Conservation (phyloP, 2,329 filamentous ascomycete genomes). For the Escovopsis sp. region DNA sequence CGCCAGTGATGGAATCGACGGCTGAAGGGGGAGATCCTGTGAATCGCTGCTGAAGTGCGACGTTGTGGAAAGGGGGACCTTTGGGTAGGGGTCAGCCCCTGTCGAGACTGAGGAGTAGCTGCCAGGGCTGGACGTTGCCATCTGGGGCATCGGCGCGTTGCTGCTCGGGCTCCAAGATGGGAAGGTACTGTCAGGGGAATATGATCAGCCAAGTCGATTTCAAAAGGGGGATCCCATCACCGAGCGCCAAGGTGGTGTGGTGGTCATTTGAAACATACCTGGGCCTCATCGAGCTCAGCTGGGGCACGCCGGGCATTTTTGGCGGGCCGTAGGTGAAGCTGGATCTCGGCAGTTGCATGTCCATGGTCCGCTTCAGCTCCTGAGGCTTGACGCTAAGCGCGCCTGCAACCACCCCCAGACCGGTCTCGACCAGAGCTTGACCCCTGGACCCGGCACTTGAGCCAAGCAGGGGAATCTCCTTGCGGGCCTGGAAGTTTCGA, state of each 20-base stretch:
- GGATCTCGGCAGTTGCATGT: constrained; percentile 40
- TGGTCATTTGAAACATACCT: constrained; percentile 30
- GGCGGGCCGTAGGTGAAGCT: constrained; percentile 44
- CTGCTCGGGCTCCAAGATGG: constrained; percentile 37
- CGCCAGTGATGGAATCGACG: constrained; percentile 39
- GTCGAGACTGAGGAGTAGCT: constrained; percentile 37
- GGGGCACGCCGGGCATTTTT: constrained; percentile 35
- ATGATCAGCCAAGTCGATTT: not conserved
- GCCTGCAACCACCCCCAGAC: constrained; percentile 44
- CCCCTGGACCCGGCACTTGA: constrained; percentile 63
- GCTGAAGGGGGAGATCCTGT: constrained; percentile 38
- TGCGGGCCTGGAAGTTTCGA: constrained; percentile 85
- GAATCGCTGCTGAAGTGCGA: constrained; percentile 34
- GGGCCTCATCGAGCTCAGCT: constrained; percentile 39
- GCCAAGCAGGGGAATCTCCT: constrained; percentile 77
- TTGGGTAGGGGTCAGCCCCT: constrained; percentile 36
- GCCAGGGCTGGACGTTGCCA: constrained; percentile 30
- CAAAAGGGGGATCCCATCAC: not conserved
- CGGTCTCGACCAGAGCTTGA: constrained; percentile 55
- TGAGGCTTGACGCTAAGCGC: constrained; percentile 39
- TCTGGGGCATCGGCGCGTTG: constrained; percentile 32
- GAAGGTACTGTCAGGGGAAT: constrained; percentile 32
- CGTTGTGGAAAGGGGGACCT: constrained; percentile 35
- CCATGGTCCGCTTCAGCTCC: constrained; percentile 36
- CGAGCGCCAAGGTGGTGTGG: too few relatives aligned